Evolutionary conservation across 805 yeast species (phyloP), one percentile per base, ranked within the genome.

Genomic region (Vanderwaltozyma tropicalis): DNA sequence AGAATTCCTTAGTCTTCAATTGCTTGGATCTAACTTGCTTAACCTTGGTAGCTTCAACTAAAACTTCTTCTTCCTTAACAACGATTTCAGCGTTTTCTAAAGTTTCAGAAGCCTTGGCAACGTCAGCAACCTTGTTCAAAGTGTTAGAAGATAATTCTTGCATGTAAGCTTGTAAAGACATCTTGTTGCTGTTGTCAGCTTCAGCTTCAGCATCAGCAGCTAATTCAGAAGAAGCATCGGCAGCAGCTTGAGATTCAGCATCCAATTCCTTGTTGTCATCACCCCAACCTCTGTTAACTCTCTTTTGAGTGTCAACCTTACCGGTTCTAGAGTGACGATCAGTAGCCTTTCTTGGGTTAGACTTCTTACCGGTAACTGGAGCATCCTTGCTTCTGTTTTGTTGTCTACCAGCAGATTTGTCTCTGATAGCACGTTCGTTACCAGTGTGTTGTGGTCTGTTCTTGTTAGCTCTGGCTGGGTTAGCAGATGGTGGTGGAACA

Each of bases 271-370:
- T 74, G 52, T 68, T 68, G 65, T 80, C 76, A 60, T 79, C 85
- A 61, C 95, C 94, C 89, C 95, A 85, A 50, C 87, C 88, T 67
- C 78, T 80, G 64, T 72, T 75, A 58, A 80, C 73, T 66, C 81
- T 79, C 80, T 86, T 88, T 53, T 72, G 75, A 53, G 95, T 71
- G 71, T 87, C 96, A 56, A 76, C 63, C 73, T 82, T 84, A 59
- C 80, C 85, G 49, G 84, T 61, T 72, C 82, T 83, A 50, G 89
- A 76, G 60, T 78, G 92, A 68, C 94, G 92, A 77, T 89, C 97
- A 48, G 61, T 50, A 63, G 68, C 42, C 52, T 55, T 59, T 57
- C 65, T 62, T 67, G 76, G 76, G 60, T 71, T 66, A 55, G 74
- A 61, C 56, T 74, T 74, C 52, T 76, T 75, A 50, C 76, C 64